A percentile compares a stretch with the other conserved stretches of the same genome.
These are phyloP conservation scores for Penicillium malachiteum DNA, from an alignment of 495 filamentous ascomycete species.

Conservation along the genomic window DNA sequence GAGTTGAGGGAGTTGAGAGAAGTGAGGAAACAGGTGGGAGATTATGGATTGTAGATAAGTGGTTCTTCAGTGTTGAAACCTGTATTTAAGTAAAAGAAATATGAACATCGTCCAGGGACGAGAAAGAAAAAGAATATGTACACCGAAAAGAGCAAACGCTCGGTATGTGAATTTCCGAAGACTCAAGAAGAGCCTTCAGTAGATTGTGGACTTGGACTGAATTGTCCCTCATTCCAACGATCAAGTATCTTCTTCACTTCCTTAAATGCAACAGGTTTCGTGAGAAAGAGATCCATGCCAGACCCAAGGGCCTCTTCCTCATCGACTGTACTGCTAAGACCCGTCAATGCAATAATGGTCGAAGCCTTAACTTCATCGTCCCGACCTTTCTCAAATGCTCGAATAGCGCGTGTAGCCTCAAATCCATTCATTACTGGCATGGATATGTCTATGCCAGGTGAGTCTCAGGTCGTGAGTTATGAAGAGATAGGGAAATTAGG, in stretches of 20 bases:
- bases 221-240: conserved; percentile 34
- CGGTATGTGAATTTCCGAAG: too few relatives aligned
- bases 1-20: background rate
- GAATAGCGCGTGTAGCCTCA: conserved; percentile 62
- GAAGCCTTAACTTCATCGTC: conserved; percentile 26
- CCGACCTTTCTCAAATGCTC: conserved; percentile 53
- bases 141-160: too few relatives aligned
- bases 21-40: too few relatives aligned
- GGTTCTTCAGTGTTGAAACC: too few relatives aligned
- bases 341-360: conserved; percentile 67
- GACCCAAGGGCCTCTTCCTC: conserved; percentile 62
- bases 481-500: background rate
- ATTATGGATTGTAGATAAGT: too few relatives aligned
- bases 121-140: too few relatives aligned
- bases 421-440: conserved; percentile 78
- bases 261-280: conserved; percentile 62
- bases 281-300: conserved; percentile 69
- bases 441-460: conserved; percentile 49
- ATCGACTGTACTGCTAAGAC: conserved; percentile 59
- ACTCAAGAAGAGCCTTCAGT: too few relatives aligned
- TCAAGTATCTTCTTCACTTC: conserved; percentile 43
- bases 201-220: too few relatives aligned
- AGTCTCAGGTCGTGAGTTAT: background rate
- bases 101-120: too few relatives aligned
- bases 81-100: too few relatives aligned